Percentiles rank a stretch among this genome's conserved stretches.
Evolutionary conservation across 1,284 basidiomycete species (phyloP).

Genomic region (Schizophyllum amplum): DNA sequence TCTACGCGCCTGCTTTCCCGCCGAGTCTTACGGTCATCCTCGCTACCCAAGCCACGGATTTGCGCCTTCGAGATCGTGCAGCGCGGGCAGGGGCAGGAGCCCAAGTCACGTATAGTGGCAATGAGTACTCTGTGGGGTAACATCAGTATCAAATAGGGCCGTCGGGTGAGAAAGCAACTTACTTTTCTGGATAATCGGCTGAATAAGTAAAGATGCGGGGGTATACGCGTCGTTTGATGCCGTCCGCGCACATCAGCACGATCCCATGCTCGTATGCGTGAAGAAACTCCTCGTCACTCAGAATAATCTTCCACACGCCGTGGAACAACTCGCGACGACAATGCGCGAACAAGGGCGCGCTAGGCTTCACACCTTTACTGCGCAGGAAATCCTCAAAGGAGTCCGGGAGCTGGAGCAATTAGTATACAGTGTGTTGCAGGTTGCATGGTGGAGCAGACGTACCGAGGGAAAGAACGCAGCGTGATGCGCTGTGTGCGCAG

Average conservation of each 20-base stretch:
- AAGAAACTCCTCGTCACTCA: conserved; percentile 19
- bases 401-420: conserved; percentile 12
- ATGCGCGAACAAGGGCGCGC: conserved; percentile 13
- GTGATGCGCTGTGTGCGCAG: conserved; percentile 12
- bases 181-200: conserved; percentile 12
- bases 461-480: conserved; percentile 17
- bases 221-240: conserved; percentile 16
- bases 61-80: background rate
- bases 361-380: background rate
- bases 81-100: background rate
- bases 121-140: background rate
- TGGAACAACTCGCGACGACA: conserved; percentile 23
- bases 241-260: conserved; percentile 19
- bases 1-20: background rate
- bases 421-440: no score
- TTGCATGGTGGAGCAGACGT: conserved; percentile 1
- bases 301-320: conserved; percentile 16
- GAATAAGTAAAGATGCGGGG: conserved; percentile 25
- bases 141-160: background rate
- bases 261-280: conserved; percentile 22
- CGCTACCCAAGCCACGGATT: background rate
- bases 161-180: background rate
- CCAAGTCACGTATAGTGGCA: background rate
- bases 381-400: conserved; percentile 8
- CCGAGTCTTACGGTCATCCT: background rate